phyloP scores from a whole-genome alignment of 2,329 filamentous ascomycete species.

The Penicillium brevicompactum region DNA sequence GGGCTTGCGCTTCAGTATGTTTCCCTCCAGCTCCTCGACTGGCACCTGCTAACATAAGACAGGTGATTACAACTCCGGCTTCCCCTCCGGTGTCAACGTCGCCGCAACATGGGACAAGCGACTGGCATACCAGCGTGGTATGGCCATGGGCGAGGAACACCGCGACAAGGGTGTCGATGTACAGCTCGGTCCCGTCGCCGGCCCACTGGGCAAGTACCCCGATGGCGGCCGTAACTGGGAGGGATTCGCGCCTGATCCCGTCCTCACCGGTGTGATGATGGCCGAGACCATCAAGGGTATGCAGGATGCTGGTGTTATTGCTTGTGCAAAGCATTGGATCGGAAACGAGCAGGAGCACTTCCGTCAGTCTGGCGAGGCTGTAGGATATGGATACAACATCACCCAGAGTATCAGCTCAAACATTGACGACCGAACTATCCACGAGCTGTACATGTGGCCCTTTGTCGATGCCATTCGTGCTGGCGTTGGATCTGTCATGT shows the following conservation, averaged over 20 bases:
- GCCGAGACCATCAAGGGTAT: constrained; percentile 76
- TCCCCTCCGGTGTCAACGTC: constrained; percentile 74
- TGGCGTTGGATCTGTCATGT: constrained; percentile 69
- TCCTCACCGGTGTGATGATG: constrained; percentile 71
- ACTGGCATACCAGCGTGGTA: constrained; percentile 69
- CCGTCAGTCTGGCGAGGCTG: constrained; percentile 63
- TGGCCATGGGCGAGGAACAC: constrained; percentile 75
- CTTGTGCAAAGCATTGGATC: constrained; percentile 78
- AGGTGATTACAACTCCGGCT: constrained; percentile 80
- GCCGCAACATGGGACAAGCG: constrained; percentile 80
- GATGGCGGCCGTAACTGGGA: constrained; percentile 72
- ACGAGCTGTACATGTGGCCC: constrained; percentile 67
- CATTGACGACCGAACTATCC: constrained; percentile 65
- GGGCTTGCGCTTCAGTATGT: constrained; percentile 68
- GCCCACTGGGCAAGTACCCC: constrained; percentile 68
- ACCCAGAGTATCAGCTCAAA: constrained; percentile 63
- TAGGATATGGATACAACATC: constrained; percentile 63
- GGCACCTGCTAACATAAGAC: not conserved
- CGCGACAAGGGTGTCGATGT: constrained; percentile 74
- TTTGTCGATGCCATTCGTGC: constrained; percentile 70
- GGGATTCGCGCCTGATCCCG: constrained; percentile 71
- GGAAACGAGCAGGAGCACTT: constrained; percentile 74
- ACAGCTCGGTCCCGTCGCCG: constrained; percentile 75
- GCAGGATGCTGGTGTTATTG: constrained; percentile 78
- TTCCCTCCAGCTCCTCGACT: not conserved